Evolutionary conservation across 805 yeast species (phyloP).

Genomic region (Spathaspora passalidarum): DNA sequence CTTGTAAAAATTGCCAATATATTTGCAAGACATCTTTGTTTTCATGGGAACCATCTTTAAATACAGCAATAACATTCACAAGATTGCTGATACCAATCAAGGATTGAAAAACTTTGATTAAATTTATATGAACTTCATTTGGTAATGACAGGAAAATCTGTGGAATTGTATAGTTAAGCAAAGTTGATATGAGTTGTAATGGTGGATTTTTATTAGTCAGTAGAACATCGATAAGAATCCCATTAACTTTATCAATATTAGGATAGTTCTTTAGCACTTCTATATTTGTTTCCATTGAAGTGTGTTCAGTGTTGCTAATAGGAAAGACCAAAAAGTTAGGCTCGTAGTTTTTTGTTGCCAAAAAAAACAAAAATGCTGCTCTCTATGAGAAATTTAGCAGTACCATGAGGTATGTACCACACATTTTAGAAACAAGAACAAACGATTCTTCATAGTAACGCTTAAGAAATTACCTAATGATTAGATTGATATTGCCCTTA

Average conservation of each 20-base stretch:
- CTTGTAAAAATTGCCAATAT: neutral
- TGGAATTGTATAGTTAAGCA: conserved; percentile 33
- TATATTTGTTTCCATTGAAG: conserved; percentile 6
- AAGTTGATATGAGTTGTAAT: conserved; percentile 12
- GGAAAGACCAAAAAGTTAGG: neutral
- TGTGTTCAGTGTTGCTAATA: neutral
- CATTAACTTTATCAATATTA: conserved; percentile 2
- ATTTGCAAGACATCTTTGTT: neutral
- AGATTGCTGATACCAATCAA: conserved; percentile 33
- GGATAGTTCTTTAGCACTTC: conserved; percentile 9
- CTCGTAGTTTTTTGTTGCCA: neutral
- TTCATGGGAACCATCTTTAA: neutral
- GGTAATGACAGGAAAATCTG: conserved; percentile 23
- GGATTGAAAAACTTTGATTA: conserved; percentile 16
- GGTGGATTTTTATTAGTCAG: neutral
- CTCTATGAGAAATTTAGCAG: neutral
- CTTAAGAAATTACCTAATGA: no score
- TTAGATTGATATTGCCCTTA: no score
- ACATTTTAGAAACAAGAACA: no score
- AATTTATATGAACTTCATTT: conserved; percentile 3
- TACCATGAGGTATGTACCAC: no score
- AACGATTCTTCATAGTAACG: no score
- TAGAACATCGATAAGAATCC: neutral
- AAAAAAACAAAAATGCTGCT: neutral
- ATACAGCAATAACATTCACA: conserved; percentile 12